Percentiles rank a stretch among this genome's conserved stretches.
These are phyloP conservation scores for Alternaria tenuissima DNA, from an alignment of 2,329 filamentous ascomycete genomes.

Conservation along the genomic window DNA sequence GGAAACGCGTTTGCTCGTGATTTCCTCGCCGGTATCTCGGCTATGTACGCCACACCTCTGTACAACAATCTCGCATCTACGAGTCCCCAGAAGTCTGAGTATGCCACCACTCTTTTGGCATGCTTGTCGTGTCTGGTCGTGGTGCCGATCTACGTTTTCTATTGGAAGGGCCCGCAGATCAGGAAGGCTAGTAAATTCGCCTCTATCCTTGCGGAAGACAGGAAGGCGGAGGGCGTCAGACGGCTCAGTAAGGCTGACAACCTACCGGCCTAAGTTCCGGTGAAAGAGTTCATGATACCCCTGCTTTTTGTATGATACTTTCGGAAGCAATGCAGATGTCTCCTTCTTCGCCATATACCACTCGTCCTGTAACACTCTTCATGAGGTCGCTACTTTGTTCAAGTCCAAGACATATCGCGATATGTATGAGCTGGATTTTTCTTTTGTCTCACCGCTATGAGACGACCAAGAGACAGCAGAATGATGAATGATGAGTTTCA, in stretches of 20 bases:
- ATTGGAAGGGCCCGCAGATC: constrained; percentile 63
- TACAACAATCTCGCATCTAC: constrained; percentile 49
- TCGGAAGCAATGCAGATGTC: not conserved
- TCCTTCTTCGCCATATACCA: not conserved
- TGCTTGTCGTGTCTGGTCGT: constrained; percentile 57
- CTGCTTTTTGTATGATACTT: not conserved
- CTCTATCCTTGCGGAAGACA: constrained; percentile 34
- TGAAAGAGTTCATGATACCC: not conserved
- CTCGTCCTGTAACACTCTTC: not conserved
- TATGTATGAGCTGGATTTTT: not conserved
- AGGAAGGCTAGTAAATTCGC: constrained; percentile 63
- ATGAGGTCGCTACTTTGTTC: not conserved
- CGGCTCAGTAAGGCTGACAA: constrained; percentile 33
- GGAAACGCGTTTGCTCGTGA: constrained; percentile 79
- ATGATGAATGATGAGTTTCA: not conserved
- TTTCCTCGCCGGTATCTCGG: constrained; percentile 75
- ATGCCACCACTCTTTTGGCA: constrained; percentile 63
- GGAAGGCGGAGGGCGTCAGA: constrained; percentile 29
- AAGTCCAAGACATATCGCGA: not conserved
- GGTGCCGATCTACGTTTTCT: constrained; percentile 54
- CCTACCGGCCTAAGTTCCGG: constrained; percentile 5
- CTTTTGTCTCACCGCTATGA: not conserved
- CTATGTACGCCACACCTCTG: constrained; percentile 69
- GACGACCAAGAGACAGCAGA: not conserved
- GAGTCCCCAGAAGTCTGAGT: constrained; percentile 53